phyloP scores from a whole-genome alignment of 441 rosid genomes.

The Isatis lusitanica region DNA sequence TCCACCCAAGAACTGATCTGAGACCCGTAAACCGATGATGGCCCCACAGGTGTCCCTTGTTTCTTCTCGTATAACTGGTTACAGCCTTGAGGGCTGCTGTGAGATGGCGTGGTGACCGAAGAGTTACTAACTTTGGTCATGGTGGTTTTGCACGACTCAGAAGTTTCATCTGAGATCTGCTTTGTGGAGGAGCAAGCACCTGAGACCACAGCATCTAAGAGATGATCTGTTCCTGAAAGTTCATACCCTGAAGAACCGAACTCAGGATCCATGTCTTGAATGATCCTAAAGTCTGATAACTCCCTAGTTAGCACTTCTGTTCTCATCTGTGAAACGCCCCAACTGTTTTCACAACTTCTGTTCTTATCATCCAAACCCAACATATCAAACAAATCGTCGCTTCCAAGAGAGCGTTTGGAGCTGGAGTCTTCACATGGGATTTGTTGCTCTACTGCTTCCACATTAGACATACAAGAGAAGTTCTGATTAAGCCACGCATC shows the following conservation, averaged over 20 bases:
- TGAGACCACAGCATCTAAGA: constrained; percentile 91
- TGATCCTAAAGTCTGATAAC: constrained; percentile 39
- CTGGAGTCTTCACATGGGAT: constrained; percentile 41
- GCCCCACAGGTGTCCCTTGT: constrained; percentile 35
- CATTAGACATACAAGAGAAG: constrained; percentile 39
- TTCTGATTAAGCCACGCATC: constrained; percentile 52
- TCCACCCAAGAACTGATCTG: constrained; percentile 89
- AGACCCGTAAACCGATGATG: constrained; percentile 58
- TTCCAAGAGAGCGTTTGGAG: constrained; percentile 44
- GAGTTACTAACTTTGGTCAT: constrained; percentile 65
- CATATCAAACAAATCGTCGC: constrained; percentile 82
- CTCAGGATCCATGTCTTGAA: constrained; percentile 42
- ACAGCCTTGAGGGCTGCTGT: constrained; percentile 40
- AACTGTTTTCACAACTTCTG: constrained; percentile 45
- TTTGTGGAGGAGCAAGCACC: constrained; percentile 54
- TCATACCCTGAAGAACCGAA: constrained; percentile 42
- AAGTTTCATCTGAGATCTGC: constrained; percentile 68
- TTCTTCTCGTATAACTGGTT: constrained; percentile 31
- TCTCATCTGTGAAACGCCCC: constrained; percentile 38
- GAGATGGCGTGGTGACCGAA: constrained; percentile 48
- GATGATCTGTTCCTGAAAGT: constrained; percentile 58
- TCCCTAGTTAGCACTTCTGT: constrained; percentile 41
- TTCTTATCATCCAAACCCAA: constrained; percentile 75
- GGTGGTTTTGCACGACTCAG: constrained; percentile 66
- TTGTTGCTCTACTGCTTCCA: constrained; percentile 46